Conservation (phyloP, 1,139 yeast species). For the Ashbya aceris region DNA sequence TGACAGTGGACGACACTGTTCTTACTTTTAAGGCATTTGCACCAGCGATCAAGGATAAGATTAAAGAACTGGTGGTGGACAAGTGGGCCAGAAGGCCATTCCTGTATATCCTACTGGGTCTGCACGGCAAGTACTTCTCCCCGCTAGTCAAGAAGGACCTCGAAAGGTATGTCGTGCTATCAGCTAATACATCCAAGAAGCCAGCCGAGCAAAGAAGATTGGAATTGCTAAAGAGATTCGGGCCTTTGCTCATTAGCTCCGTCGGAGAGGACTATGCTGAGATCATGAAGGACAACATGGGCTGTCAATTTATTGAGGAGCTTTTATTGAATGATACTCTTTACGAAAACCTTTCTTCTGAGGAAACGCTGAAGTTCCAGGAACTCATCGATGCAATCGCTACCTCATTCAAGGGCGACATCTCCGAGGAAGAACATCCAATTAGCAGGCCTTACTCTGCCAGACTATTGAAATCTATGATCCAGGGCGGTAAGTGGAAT, state of each 20-base stretch:
- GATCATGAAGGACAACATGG: slow-evolving; percentile 60
- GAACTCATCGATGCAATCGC: slow-evolving; percentile 48
- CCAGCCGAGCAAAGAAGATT: slow-evolving; percentile 66
- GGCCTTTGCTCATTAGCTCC: slow-evolving; percentile 55
- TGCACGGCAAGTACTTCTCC: slow-evolving; percentile 75
- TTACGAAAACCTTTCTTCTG: slow-evolving; percentile 39
- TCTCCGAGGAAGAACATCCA: slow-evolving; percentile 57
- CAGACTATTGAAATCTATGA: slow-evolving; percentile 67
- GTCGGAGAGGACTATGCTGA: slow-evolving; percentile 41
- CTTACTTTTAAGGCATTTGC: slow-evolving; percentile 65
- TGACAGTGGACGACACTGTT: slow-evolving; percentile 92
- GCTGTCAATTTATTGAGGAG: slow-evolving; percentile 77
- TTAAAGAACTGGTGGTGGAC: slow-evolving; percentile 53
- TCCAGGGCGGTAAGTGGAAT: slow-evolving; percentile 79
- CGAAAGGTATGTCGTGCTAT: slow-evolving; percentile 51
- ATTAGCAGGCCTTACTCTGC: slow-evolving; percentile 66
- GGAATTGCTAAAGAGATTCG: slow-evolving; percentile 58
- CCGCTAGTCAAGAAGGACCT: slow-evolving; percentile 59
- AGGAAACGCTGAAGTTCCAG: slow-evolving; percentile 36
- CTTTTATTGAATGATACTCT: slow-evolving; percentile 52
- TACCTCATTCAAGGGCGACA: slow-evolving; percentile 57
- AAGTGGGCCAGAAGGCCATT: slow-evolving; percentile 87
- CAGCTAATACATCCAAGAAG: slow-evolving; percentile 73
- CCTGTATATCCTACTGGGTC: slow-evolving; percentile 68
- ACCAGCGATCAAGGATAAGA: slow-evolving; percentile 46